Conservation (phyloP, 2,329 filamentous ascomycete genomes). For the Alternaria triticina region DNA sequence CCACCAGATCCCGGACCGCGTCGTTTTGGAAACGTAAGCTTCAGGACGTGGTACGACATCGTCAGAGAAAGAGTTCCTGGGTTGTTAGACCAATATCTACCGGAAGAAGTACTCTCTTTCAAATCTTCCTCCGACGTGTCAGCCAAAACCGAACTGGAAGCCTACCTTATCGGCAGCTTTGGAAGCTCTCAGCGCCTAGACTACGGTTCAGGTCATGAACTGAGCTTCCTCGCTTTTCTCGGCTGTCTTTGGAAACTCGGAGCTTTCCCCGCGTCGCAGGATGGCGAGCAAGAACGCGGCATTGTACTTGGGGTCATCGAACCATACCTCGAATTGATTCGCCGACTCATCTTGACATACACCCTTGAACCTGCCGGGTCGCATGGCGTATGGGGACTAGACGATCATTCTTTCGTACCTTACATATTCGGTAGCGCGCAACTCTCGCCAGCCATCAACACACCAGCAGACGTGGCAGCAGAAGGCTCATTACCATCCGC, state of each 20-base stretch:
- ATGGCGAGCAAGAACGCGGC: conserved; percentile 70
- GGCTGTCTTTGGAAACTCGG: conserved; percentile 90
- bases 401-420: conserved; percentile 92
- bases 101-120: conserved; percentile 53
- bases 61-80: conserved; percentile 65
- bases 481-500: conserved; percentile 76
- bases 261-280: conserved; percentile 68
- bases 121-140: conserved; percentile 44
- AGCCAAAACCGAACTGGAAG: conserved; percentile 71
- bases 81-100: conserved; percentile 65
- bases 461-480: conserved; percentile 65
- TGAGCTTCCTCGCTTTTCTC: conserved; percentile 92
- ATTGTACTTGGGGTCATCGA: conserved; percentile 85
- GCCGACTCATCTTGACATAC: conserved; percentile 85
- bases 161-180: conserved; percentile 85
- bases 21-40: conserved; percentile 91
- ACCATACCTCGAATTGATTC: conserved; percentile 81
- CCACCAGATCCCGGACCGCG: conserved; percentile 86
- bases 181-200: conserved; percentile 89
- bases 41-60: conserved; percentile 79
- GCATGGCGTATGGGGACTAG: conserved; percentile 97
- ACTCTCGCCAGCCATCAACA: conserved; percentile 73
- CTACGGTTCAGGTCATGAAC: conserved; percentile 94
- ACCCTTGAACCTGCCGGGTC: conserved; percentile 94
- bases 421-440: conserved; percentile 97